Base-by-base conservation (phyloP, 2,329 filamentous ascomycete species). In the Fusarium agapanthi region DNA sequence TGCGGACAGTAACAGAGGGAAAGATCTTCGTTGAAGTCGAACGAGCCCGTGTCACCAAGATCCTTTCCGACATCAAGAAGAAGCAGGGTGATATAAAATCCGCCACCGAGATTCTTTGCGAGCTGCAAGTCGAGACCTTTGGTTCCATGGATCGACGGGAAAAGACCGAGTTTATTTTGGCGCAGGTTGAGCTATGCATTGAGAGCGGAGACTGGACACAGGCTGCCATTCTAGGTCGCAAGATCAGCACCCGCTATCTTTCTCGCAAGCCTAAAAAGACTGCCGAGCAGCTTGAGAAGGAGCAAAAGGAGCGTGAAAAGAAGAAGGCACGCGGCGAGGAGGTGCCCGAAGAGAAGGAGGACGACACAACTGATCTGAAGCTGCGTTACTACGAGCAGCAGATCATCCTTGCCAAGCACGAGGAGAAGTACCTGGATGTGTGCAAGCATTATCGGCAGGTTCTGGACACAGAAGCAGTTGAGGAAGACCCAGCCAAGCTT, bases 11-110 rank as follows among this genome's bases (percentile, higher is more conserved):
- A 54, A 99, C 96, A 14, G 96, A 99, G 84, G 96, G 96, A 84
- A 99, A 99, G 92, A 99, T 99, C 82, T 99, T 99, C 79, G 95
- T 99, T 78, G 96, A 99, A 86, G 96, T 99, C 59, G 96, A 99
- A 88, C 92, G 96, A 76, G 96, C 96, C 73, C 93, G 96, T 76
- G 92, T 99, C 67, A 99, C 96, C 78, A 94, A 92, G 81, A 97
- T 97, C 74, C 88, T 99, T 18, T 98, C 96, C 57, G 91, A 98
- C 83, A 98, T 99, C 87, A 98, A 98, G 88, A 98, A 97, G 85
- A 86, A 93, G 74, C 94, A 98, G 84, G 95, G 95, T 73, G 95
- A 99, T 79, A 86, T 97, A 79, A 94, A 93, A 80, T 91, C 94
- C 10, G 96, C 96, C 35, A 92, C 93, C 60, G 95, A 98, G 77